Percentiles rank a stretch among this genome's conserved stretches.
Evolutionary conservation across 106 monocot species (phyloP).

Genomic region (Acorus calamus): DNA sequence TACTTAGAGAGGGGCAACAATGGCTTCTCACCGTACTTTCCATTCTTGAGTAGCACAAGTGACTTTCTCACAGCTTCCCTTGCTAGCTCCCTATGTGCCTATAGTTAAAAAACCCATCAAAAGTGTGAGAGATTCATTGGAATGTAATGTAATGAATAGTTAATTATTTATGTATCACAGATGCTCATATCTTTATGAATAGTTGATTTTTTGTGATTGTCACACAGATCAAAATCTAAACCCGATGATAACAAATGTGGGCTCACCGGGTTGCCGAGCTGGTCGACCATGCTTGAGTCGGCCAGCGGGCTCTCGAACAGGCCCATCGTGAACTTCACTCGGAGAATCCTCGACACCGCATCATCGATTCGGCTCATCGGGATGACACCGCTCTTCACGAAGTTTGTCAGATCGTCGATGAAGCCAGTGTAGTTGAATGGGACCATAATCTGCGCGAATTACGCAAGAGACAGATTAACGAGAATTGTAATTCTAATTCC

Average conservation of each 20-base stretch:
- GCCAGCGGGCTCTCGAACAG: conserved; percentile 65
- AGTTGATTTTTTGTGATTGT: no score
- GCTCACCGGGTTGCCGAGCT: conserved; percentile 54
- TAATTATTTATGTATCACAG: no score
- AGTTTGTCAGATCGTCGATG: conserved; percentile 38
- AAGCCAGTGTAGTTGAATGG: conserved; percentile 37
- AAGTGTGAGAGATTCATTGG: no score
- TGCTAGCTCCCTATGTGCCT: conserved; percentile 46
- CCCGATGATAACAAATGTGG: not conserved
- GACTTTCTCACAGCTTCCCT: conserved; percentile 58
- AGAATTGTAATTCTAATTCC: not conserved
- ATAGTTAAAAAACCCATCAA: not conserved
- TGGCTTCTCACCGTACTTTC: conserved; percentile 18
- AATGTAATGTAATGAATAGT: no score
- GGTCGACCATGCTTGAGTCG: conserved; percentile 33
- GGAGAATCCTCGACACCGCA: conserved; percentile 61
- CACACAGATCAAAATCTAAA: no score
- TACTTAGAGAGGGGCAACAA: conserved; percentile 38
- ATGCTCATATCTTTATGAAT: no score
- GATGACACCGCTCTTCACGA: conserved; percentile 43
- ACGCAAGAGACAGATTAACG: not conserved
- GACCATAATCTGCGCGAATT: conserved; percentile 52
- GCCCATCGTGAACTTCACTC: conserved; percentile 74
- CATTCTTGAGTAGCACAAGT: conserved; percentile 49
- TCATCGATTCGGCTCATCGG: conserved; percentile 77